Evolutionary conservation across 345 rosid species (phyloP).

Genomic region (Hypericum androsaemum): DNA sequence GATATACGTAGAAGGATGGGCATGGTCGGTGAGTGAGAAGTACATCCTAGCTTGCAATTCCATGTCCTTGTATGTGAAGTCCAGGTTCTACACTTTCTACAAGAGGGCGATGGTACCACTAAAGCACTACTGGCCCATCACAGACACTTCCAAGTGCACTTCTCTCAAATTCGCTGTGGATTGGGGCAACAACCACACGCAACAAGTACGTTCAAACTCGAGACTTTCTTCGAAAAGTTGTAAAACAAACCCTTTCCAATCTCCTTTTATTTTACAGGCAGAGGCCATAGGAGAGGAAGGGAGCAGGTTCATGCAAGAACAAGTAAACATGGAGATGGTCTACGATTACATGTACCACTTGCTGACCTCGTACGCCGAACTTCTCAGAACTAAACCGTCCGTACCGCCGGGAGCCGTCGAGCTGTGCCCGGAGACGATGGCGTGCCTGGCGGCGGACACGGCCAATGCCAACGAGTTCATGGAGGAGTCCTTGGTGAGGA

Average conservation of each 20-base stretch:
- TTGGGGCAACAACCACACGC: slow-evolving; percentile 53
- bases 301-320: too few relatives aligned
- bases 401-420: slow-evolving; percentile 34
- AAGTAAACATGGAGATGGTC: too few relatives aligned
- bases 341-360: too few relatives aligned
- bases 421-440: slow-evolving; percentile 54
- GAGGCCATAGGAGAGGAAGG: too few relatives aligned
- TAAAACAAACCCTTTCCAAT: too few relatives aligned
- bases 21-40: slow-evolving; percentile 80
- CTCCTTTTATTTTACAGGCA: too few relatives aligned
- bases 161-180: slow-evolving; percentile 60
- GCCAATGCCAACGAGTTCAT: too few relatives aligned
- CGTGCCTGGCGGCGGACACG: slow-evolving; percentile 27
- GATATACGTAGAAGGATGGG: slow-evolving; percentile 62
- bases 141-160: slow-evolving; percentile 35
- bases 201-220: slow-evolving; percentile 16
- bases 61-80: slow-evolving; percentile 38
- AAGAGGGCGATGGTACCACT: slow-evolving; percentile 51
- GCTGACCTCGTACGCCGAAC: slow-evolving; percentile 34
- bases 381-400: slow-evolving; percentile 47
- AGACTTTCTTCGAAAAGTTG: too few relatives aligned
- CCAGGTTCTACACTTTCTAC: slow-evolving; percentile 51
- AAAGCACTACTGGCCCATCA: slow-evolving; percentile 78
- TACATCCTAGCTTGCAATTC: slow-evolving; percentile 75
- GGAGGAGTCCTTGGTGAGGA: too few relatives aligned